These are phyloP conservation scores for Stereum hirsutum DNA, from an alignment of 1,284 basidiomycete genomes.

Conservation along the genomic window DNA sequence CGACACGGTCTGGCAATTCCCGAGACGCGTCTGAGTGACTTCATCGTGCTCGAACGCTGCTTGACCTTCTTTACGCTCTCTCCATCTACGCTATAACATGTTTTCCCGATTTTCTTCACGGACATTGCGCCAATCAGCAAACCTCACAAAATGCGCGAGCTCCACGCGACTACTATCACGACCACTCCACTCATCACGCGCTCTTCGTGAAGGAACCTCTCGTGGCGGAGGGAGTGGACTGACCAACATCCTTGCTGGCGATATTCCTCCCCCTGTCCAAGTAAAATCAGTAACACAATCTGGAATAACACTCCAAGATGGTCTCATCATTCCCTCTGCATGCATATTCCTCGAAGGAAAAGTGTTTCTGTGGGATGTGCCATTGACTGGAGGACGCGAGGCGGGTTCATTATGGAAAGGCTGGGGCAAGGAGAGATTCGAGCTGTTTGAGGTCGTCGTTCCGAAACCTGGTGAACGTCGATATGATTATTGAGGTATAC, in stretches of 20 bases:
- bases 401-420: conserved; percentile 50
- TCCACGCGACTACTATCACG: too few species aligned
- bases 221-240: conserved; percentile 20
- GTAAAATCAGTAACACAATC: conserved; percentile 49
- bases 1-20: too few species aligned
- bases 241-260: conserved; percentile 67
- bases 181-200: neutral
- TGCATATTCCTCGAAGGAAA: conserved; percentile 82
- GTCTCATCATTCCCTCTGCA: conserved; percentile 69
- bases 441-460: conserved; percentile 72
- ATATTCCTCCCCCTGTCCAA: conserved; percentile 59
- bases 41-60: too few species aligned
- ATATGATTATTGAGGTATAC: neutral
- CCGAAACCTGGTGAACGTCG: conserved; percentile 76
- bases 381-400: too few species aligned
- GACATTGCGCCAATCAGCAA: too few species aligned
- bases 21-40: too few species aligned
- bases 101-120: too few species aligned
- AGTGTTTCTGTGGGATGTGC: conserved; percentile 88
- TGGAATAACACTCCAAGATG: conserved; percentile 65
- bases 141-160: too few species aligned
- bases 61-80: too few species aligned
- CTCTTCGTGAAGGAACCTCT: conserved; percentile 6
- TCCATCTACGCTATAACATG: too few species aligned
- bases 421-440: conserved; percentile 71